A percentile compares a stretch with the other conserved stretches of the same genome.
Conservation (phyloP, 2,329 filamentous ascomycete species). For the Ceratocystis albifundus region DNA sequence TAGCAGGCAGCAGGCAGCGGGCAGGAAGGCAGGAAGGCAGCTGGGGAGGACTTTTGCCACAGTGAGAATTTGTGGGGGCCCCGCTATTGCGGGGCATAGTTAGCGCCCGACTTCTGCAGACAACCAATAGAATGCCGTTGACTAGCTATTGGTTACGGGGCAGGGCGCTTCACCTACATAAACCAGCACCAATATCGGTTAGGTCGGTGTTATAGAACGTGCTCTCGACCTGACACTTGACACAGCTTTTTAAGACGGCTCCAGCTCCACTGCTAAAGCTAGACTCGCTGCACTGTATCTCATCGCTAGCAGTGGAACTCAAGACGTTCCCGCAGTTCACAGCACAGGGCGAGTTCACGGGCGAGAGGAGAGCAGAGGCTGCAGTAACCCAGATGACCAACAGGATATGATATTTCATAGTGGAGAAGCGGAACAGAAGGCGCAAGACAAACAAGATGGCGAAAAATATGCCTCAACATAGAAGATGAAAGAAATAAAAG, state of each 20-base stretch:
- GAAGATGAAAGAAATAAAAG: not conserved
- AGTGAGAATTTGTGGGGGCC: not conserved
- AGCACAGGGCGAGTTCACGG: constrained; percentile 39
- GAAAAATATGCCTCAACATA: not conserved
- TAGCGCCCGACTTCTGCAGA: not conserved
- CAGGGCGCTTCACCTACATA: constrained; percentile 40
- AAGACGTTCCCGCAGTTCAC: constrained; percentile 44
- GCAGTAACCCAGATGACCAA: not conserved
- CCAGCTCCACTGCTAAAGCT: constrained; percentile 35
- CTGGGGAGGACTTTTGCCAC: too few species aligned
- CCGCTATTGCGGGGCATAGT: not conserved
- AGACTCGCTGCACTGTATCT: constrained; percentile 39
- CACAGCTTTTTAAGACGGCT: constrained; percentile 41
- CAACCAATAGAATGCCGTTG: not conserved
- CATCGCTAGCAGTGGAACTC: constrained; percentile 34
- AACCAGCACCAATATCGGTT: constrained; percentile 42
- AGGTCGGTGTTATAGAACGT: constrained; percentile 34
- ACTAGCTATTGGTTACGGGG: not conserved
- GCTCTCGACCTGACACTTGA: constrained; percentile 43
- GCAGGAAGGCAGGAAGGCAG: too few species aligned
- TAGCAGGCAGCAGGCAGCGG: not conserved
- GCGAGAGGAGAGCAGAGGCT: constrained; percentile 33
- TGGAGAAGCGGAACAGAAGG: not conserved
- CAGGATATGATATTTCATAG: not conserved
- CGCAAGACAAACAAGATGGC: not conserved